These are phyloP conservation scores for Plectosphaerella cucumerina DNA, from an alignment of 2,329 filamentous ascomycete genomes.

Conservation along the genomic window DNA sequence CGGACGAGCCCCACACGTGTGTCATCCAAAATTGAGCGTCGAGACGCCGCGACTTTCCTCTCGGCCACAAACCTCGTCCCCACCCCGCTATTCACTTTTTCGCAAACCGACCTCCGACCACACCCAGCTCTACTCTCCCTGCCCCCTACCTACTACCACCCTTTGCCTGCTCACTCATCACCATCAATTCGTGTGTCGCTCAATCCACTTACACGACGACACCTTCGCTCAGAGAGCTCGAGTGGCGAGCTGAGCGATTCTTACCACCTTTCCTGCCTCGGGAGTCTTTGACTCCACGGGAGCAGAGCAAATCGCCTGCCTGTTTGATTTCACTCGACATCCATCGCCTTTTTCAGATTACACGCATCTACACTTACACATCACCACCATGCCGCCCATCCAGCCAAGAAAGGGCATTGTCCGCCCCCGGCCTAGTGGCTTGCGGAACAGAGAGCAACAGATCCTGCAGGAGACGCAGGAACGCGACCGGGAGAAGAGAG, in stretches of 20 bases:
- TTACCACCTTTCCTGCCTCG: too few relatives aligned
- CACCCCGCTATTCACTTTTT: slow-evolving; percentile 1
- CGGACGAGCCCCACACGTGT: neutral
- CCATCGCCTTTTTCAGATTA: too few relatives aligned
- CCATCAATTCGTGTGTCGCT: neutral
- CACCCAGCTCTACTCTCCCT: neutral
- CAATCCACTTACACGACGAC: neutral
- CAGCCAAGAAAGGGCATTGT: too few relatives aligned
- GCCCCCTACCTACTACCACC: too few relatives aligned
- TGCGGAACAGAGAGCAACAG: too few relatives aligned
- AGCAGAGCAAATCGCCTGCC: too few relatives aligned
- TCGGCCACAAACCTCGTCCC: slow-evolving; percentile 1
- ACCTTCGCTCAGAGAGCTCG: too few relatives aligned
- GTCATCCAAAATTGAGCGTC: neutral
- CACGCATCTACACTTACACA: too few relatives aligned
- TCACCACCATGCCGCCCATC: neutral
- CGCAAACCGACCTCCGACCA: neutral
- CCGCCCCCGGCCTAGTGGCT: too few relatives aligned
- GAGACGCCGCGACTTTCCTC: neutral
- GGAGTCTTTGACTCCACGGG: too few relatives aligned
- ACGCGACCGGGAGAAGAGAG: slow-evolving; percentile 6
- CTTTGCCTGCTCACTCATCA: neutral
- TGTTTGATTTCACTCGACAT: too few relatives aligned
- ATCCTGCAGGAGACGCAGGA: neutral
- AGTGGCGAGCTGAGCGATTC: too few relatives aligned